Conservation (phyloP, 75 land plant genomes). For the Pinus albicaulis region DNA sequence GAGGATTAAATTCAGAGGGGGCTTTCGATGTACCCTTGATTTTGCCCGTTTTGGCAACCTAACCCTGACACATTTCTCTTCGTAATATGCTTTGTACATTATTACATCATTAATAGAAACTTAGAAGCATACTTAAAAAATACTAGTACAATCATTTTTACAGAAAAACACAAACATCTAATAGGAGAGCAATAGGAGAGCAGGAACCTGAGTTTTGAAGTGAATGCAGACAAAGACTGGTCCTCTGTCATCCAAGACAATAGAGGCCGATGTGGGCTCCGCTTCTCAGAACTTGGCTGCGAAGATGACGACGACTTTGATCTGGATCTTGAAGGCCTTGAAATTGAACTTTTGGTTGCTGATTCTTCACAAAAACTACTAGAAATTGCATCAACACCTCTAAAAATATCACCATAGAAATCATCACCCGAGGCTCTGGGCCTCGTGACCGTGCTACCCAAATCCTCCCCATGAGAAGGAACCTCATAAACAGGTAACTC, state of each 20-base stretch:
- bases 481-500: slow-evolving; percentile 9
- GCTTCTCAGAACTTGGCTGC: not conserved
- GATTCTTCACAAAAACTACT: not conserved
- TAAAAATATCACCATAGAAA: slow-evolving; percentile 14
- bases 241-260: not conserved
- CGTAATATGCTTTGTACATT: too few relatives aligned
- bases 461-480: not conserved
- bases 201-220: slow-evolving; percentile 7
- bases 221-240: slow-evolving; percentile 5
- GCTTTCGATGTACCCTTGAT: too few relatives aligned
- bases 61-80: too few relatives aligned
- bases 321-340: slow-evolving; percentile 5
- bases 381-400: not conserved
- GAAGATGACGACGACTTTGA: not conserved
- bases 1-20: too few relatives aligned
- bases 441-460: not conserved
- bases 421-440: not conserved
- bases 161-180: too few relatives aligned
- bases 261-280: not conserved
- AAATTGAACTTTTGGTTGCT: not conserved
- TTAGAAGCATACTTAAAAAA: too few relatives aligned
- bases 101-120: too few relatives aligned
- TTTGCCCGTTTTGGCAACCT: too few relatives aligned
- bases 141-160: too few relatives aligned
- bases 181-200: not conserved